Base-by-base conservation (phyloP, 345 rosid genomes). In the Hibiscus trionum region DNA sequence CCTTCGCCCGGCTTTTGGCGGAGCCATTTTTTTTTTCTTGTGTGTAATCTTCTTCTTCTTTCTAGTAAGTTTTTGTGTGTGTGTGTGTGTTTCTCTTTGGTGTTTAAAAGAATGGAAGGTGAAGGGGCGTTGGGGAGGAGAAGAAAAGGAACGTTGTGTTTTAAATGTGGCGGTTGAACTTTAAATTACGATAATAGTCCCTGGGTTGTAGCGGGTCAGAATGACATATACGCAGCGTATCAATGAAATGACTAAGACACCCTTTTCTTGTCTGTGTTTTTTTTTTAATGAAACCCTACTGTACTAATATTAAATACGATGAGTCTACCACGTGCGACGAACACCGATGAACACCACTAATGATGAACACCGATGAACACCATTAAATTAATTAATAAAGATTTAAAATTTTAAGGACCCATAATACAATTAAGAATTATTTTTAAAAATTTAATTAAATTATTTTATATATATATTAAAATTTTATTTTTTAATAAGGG, bases 121-220 rank as follows among this genome's bases (percentile, higher is more conserved):
- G 67, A 62, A 17, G 50, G 27, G 65, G 64, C 10, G 3, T 12
- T 27, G 19, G n/a, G 56, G 19, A 3, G n/a, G 11, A 26, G 67
- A n/a, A 31, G 29, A 66, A 76, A 82, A 73, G 89, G 76, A 80
- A 77, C 77, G 69, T 5, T 65, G 57, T 62, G 80, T 84, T 90
- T 90, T 90, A 86, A 91, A 88, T 84, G 85, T 63, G 69, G 78
- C 19, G 19, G 80, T 58, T 72, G 80, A 69, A 31, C 37, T 53
- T 5, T 3, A 29, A 72, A 77, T 81, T 73, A 84, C 87, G 58
- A 61, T 55, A 79, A 31, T 59, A 76, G 78, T 79, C 63, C 60
- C 49, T 9, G 24, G 46, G 27, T 61, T 73, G 69, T 31, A 62
- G 73, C 70, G 72, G 47, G 57, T 66, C 69, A 60, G 37, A 26